phyloP scores from a whole-genome alignment of 495 filamentous ascomycete genomes.

The Echria macrotheca region DNA sequence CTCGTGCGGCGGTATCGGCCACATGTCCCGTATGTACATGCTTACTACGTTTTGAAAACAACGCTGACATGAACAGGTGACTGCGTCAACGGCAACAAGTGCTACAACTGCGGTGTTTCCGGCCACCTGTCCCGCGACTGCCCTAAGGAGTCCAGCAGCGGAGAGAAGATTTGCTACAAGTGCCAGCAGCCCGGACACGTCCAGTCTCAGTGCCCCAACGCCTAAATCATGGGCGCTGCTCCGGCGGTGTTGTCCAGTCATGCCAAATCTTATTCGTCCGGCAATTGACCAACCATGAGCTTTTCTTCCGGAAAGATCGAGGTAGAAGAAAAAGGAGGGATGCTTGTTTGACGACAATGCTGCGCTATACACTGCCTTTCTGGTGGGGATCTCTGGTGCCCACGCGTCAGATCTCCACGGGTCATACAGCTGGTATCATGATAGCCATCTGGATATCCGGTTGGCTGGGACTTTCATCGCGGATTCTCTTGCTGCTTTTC shows the following conservation, averaged over 20 bases:
- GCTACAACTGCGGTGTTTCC: conserved; percentile 98
- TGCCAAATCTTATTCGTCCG: conserved; percentile 19
- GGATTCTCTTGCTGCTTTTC: conserved; percentile 14
- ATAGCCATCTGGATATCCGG: conserved; percentile 33
- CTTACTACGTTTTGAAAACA: neutral
- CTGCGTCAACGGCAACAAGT: conserved; percentile 98
- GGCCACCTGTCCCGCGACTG: conserved; percentile 95
- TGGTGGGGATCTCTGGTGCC: conserved; percentile 23
- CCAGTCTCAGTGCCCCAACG: conserved; percentile 82
- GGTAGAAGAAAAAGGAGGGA: conserved; percentile 19
- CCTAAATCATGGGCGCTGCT: conserved; percentile 15
- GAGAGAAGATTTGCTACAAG: conserved; percentile 97
- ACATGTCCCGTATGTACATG: conserved; percentile 70
- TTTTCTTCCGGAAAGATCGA: conserved; percentile 16
- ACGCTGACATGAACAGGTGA: conserved; percentile 46
- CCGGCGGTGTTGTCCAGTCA: neutral
- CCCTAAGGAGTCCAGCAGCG: conserved; percentile 71
- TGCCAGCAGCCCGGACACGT: conserved; percentile 98
- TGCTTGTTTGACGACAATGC: conserved; percentile 23
- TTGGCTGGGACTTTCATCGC: conserved; percentile 21
- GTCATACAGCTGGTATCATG: conserved; percentile 27
- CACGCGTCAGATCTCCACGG: conserved; percentile 22
- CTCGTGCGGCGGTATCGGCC: conserved; percentile 62
- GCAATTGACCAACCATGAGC: conserved; percentile 19
- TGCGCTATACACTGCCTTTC: conserved; percentile 28